These are phyloP conservation scores for Hondaea fermentalgiana DNA, from an alignment of 108 stramenopile species.

Conservation along the genomic window DNA sequence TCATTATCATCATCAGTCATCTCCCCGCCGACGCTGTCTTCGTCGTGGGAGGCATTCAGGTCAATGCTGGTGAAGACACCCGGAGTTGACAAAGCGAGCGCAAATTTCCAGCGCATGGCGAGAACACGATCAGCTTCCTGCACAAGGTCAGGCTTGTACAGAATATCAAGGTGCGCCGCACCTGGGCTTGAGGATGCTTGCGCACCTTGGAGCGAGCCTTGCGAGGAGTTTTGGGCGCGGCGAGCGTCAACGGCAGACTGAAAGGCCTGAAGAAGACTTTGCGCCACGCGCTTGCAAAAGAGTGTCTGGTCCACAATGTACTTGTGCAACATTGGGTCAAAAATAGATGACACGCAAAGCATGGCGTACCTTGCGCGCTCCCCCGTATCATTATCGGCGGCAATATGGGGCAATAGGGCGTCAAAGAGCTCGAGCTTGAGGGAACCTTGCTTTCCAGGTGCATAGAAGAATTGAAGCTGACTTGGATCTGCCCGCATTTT, in stretches of 20 bases:
- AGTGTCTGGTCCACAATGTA: background rate
- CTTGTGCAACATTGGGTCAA: background rate
- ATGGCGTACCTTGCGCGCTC: background rate
- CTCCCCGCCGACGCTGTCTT: background rate
- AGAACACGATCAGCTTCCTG: background rate
- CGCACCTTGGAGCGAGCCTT: background rate
- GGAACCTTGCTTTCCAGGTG: background rate
- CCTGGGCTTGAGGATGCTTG: background rate
- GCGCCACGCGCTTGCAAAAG: background rate
- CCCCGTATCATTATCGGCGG: background rate
- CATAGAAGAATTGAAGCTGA: slow-evolving; percentile 8
- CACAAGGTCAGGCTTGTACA: background rate
- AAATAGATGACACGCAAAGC: background rate
- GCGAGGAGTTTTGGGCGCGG: background rate
- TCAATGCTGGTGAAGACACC: background rate
- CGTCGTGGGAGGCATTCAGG: background rate
- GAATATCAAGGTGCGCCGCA: background rate
- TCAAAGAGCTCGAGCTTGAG: background rate
- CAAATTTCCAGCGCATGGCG: background rate
- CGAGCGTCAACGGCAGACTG: background rate
- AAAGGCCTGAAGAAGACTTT: background rate
- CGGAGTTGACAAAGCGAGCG: background rate
- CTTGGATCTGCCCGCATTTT: background rate
- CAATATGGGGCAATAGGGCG: background rate
- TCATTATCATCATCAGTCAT: background rate